These are phyloP conservation scores for Hortaea sp. DNA, from an alignment of 2,329 filamentous ascomycete species.

Conservation along the genomic window DNA sequence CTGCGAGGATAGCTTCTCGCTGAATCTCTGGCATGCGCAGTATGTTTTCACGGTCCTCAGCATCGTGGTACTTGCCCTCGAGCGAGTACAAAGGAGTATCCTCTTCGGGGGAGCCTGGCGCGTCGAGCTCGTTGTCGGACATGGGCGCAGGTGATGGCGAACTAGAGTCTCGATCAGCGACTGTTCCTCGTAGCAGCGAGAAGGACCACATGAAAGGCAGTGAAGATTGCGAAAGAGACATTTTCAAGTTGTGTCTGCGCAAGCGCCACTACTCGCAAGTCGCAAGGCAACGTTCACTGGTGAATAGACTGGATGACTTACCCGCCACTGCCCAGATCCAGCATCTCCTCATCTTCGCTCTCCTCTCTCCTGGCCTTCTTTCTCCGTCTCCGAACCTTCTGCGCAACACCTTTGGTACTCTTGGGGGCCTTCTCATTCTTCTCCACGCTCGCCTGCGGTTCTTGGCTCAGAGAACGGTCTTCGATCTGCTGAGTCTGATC, in stretches of 20 bases:
- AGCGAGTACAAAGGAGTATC: slow-evolving; percentile 66
- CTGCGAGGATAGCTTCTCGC: slow-evolving; percentile 80
- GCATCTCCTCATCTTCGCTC: slow-evolving; percentile 56
- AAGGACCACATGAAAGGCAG: too few relatives aligned
- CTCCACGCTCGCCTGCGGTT: slow-evolving; percentile 30
- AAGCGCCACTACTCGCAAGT: background rate
- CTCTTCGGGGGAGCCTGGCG: slow-evolving; percentile 22
- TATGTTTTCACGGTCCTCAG: slow-evolving; percentile 50
- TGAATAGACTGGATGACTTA: slow-evolving; percentile 41
- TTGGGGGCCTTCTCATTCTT: slow-evolving; percentile 26
- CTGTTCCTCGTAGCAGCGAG: too few relatives aligned
- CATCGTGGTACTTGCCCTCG: slow-evolving; percentile 66
- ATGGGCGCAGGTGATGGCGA: slow-evolving; percentile 53
- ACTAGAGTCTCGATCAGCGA: background rate
- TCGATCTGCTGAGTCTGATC: slow-evolving; percentile 46
- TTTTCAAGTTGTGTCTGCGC: too few relatives aligned
- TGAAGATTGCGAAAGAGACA: too few relatives aligned
- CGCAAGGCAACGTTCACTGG: slow-evolving; percentile 2
- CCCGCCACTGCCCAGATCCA: slow-evolving; percentile 50
- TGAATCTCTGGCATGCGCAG: slow-evolving; percentile 82
- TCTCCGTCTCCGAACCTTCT: slow-evolving; percentile 35
- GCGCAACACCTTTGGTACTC: slow-evolving; percentile 30
- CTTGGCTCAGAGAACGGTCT: slow-evolving; percentile 46
- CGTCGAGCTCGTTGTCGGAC: slow-evolving; percentile 56
- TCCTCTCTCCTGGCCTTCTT: slow-evolving; percentile 41